phyloP scores from a whole-genome alignment of 306 rosid genomes.

The Cicer arietinum region DNA sequence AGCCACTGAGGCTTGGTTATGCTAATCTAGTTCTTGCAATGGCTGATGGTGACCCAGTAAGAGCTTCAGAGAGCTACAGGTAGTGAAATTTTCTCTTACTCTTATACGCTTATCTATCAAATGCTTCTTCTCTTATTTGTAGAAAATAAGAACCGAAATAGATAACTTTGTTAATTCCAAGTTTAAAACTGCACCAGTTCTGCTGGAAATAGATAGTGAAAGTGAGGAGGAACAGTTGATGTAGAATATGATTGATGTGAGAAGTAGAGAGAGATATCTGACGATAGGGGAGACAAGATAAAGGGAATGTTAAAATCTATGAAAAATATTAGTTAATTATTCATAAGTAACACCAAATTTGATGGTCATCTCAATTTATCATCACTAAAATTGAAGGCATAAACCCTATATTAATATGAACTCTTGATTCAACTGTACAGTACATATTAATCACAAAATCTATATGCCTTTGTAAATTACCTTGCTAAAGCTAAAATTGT shows the following conservation, averaged over 20 bases:
- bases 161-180: conserved; percentile 2
- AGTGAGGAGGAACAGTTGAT: conserved; percentile 15
- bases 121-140: conserved; percentile 27
- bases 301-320: conserved; percentile 19
- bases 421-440: conserved; percentile 11
- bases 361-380: conserved; percentile 34
- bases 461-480: conserved; percentile 12
- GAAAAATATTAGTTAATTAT: conserved; percentile 25
- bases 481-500: background rate
- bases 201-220: conserved; percentile 33
- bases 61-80: conserved; percentile 87
- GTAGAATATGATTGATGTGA: conserved; percentile 33
- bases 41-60: conserved; percentile 75
- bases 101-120: conserved; percentile 11
- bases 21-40: conserved; percentile 89
- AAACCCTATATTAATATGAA: conserved; percentile 17
- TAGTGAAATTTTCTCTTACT: conserved; percentile 39
- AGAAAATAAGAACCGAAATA: conserved; percentile 35
- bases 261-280: conserved; percentile 8
- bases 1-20: conserved; percentile 86
- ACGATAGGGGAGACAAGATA: background rate
- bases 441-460: background rate
- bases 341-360: conserved; percentile 20
- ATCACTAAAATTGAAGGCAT: conserved; percentile 11
- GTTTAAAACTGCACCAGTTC: conserved; percentile 16